These are phyloP conservation scores for Globisporangium cylindrosporum DNA, from an alignment of 352 stramenopile species.

Conservation along the genomic window DNA sequence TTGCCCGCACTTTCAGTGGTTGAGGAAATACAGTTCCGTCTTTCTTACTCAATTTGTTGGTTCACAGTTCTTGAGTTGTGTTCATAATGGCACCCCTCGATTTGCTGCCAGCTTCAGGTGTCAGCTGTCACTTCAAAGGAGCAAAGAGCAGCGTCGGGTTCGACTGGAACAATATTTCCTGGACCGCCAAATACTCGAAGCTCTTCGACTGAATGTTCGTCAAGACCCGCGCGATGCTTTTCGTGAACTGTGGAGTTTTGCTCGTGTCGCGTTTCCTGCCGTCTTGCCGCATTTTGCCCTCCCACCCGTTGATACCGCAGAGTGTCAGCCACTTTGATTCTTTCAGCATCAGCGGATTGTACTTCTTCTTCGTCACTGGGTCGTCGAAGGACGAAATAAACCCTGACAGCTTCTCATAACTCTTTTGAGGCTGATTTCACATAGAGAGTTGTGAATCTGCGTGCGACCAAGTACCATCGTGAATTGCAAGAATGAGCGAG, in stretches of 20 bases:
- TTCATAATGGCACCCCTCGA: neutral
- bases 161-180: constrained; percentile 65
- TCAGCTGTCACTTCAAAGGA: constrained; percentile 25
- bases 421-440: constrained; percentile 45
- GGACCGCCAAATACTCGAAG: constrained; percentile 70
- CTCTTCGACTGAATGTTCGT: constrained; percentile 61
- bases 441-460: neutral
- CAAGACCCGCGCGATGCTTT: constrained; percentile 46
- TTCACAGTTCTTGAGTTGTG: neutral
- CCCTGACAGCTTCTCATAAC: constrained; percentile 58
- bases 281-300: constrained; percentile 56
- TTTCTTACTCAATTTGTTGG: neutral
- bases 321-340: constrained; percentile 61
- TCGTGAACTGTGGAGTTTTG: constrained; percentile 52
- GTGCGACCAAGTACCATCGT: too few relatives aligned
- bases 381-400: constrained; percentile 55
- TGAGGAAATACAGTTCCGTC: neutral
- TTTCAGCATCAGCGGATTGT: constrained; percentile 59
- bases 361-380: constrained; percentile 39
- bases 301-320: constrained; percentile 64
- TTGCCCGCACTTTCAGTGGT: neutral
- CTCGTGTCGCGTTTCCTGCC: constrained; percentile 42
- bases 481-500: too few relatives aligned
- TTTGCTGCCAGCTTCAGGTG: neutral
- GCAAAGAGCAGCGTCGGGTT: constrained; percentile 68